Percentiles rank a stretch among this genome's conserved stretches.
These are phyloP conservation scores for Nematocida minor DNA, from an alignment of 371 early-diverging fungal genomes.

Conservation along the genomic window DNA sequence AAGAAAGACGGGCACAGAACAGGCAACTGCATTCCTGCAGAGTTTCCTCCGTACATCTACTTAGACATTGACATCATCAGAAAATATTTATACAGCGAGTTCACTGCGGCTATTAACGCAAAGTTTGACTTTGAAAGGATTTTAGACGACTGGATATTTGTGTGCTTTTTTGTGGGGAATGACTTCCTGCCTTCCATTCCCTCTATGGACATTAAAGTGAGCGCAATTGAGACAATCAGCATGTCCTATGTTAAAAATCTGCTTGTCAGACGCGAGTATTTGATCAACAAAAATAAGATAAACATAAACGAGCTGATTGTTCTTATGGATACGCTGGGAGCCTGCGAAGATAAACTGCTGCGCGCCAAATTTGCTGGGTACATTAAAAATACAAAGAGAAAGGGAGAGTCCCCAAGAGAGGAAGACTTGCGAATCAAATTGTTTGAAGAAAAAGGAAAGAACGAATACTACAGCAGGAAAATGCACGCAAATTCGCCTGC, in stretches of 20 bases:
- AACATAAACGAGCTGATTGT: constrained; percentile 52
- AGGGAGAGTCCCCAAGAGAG: constrained; percentile 11
- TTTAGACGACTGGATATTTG: constrained; percentile 93
- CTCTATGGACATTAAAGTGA: constrained; percentile 87
- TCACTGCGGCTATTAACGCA: constrained; percentile 58
- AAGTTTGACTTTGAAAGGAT: constrained; percentile 79
- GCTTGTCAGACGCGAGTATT: constrained; percentile 31
- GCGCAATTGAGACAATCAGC: constrained; percentile 75
- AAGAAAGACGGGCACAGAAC: constrained; percentile 75
- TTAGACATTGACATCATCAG: constrained; percentile 55
- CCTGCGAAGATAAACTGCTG: constrained; percentile 49
- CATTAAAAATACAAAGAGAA: constrained; percentile 41
- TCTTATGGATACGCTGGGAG: constrained; percentile 50
- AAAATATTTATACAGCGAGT: constrained; percentile 35
- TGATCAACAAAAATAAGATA: constrained; percentile 52
- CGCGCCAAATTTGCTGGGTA: constrained; percentile 38
- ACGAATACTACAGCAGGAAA: constrained; percentile 59
- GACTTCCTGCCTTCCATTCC: constrained; percentile 97
- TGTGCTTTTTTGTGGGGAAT: constrained; percentile 97
- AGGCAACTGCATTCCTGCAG: constrained; percentile 67
- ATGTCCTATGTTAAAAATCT: constrained; percentile 40
- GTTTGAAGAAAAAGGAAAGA: constrained; percentile 55
- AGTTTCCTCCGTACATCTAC: constrained; percentile 52
- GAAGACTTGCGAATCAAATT: constrained; percentile 9
- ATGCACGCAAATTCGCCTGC: constrained; percentile 50